Conservation (phyloP, 2,329 filamentous ascomycete genomes). For the Scolecobasidium constrictum region DNA sequence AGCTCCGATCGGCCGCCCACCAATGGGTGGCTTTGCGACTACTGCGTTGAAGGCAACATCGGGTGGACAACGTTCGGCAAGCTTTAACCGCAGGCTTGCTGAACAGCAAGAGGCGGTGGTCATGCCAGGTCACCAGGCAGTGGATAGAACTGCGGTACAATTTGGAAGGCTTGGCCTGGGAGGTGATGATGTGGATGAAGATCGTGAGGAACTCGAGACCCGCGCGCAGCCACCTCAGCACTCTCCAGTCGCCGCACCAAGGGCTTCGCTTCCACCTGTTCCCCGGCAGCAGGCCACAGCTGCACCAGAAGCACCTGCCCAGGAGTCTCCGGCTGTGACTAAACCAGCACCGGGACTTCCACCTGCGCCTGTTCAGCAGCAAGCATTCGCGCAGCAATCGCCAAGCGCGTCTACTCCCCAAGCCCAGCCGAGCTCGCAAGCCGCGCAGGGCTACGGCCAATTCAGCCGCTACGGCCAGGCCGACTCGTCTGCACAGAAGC, state of each 20-base stretch:
- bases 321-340: constrained; percentile 25
- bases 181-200: constrained; percentile 76
- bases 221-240: constrained; percentile 87
- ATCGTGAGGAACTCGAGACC: constrained; percentile 91
- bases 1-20: constrained; percentile 49
- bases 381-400: constrained; percentile 29
- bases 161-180: constrained; percentile 93
- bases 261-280: constrained; percentile 74
- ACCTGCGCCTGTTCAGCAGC: constrained; percentile 45
- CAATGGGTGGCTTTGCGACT: constrained; percentile 65
- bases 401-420: constrained; percentile 40
- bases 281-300: constrained; percentile 27
- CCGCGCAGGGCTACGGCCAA: constrained; percentile 43
- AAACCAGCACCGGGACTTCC: constrained; percentile 53
- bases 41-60: constrained; percentile 61
- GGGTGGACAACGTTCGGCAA: constrained; percentile 54
- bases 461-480: constrained; percentile 60
- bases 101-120: constrained; percentile 97
- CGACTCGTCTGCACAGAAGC: constrained; percentile 61
- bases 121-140: constrained; percentile 93
- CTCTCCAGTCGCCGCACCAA: constrained; percentile 75
- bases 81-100: constrained; percentile 74
- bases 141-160: constrained; percentile 86
- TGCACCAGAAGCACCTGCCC: constrained; percentile 20
- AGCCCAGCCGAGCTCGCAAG: constrained; percentile 37